phyloP scores from a whole-genome alignment of 441 rosid species.

The Brassica balearica region DNA sequence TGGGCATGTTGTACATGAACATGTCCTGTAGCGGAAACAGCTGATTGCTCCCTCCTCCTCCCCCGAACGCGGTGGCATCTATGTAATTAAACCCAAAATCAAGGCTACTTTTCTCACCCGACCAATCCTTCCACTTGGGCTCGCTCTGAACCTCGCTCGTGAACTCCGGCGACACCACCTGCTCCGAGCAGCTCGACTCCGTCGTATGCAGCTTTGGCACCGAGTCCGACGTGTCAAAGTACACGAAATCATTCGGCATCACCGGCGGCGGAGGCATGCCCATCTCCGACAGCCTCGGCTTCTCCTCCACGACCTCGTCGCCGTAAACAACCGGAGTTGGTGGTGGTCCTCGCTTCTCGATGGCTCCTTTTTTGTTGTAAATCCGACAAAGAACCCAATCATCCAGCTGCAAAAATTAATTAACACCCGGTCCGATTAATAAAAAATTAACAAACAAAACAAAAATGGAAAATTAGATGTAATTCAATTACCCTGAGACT shows the following conservation, averaged over 20 bases:
- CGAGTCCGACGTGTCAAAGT: slow-evolving; percentile 82
- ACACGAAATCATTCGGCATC: slow-evolving; percentile 40
- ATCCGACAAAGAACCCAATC: slow-evolving; percentile 98
- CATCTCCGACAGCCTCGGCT: slow-evolving; percentile 47
- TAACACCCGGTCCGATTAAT: not conserved
- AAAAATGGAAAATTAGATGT: not conserved
- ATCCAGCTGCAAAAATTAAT: slow-evolving; percentile 62
- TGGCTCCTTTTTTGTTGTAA: slow-evolving; percentile 83
- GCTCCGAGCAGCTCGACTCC: slow-evolving; percentile 96
- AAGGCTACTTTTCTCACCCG: slow-evolving; percentile 43
- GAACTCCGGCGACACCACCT: slow-evolving; percentile 85
- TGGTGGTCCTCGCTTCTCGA: slow-evolving; percentile 54
- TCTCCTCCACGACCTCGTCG: slow-evolving; percentile 49
- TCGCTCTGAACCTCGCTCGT: slow-evolving; percentile 91
- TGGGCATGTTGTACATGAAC: slow-evolving; percentile 72
- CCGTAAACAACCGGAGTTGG: slow-evolving; percentile 38
- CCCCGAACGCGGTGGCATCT: slow-evolving; percentile 53
- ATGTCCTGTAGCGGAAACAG: slow-evolving; percentile 83
- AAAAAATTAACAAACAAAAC: not conserved
- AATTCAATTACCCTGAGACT: slow-evolving; percentile 70
- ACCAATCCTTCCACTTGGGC: slow-evolving; percentile 70
- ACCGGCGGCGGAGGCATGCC: slow-evolving; percentile 44
- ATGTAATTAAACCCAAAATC: slow-evolving; percentile 62
- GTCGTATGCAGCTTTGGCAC: slow-evolving; percentile 85
- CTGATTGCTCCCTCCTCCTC: slow-evolving; percentile 54